A percentile compares a stretch with the other conserved stretches of the same genome.
Evolutionary conservation across 1,284 basidiomycete species (phyloP).

Genomic region (Flammula alnicola): DNA sequence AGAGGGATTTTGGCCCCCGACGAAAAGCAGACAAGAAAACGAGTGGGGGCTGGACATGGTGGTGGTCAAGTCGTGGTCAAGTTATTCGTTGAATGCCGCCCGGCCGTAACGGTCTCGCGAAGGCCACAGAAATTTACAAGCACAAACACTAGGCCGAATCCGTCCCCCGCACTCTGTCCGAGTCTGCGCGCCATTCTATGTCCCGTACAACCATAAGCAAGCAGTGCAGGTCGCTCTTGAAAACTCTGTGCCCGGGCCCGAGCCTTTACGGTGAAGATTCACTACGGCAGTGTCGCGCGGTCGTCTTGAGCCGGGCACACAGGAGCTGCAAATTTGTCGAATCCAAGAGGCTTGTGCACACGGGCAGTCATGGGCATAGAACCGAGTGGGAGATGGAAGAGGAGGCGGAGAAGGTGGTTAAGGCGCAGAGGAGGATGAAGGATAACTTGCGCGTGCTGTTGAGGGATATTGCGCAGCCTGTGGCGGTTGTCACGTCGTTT

Average conservation of each 20-base stretch:
- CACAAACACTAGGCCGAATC: not conserved
- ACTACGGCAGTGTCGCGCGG: not conserved
- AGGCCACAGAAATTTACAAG: too few relatives aligned
- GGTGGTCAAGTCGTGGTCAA: too few relatives aligned
- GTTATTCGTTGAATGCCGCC: too few relatives aligned
- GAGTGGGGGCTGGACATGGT: too few relatives aligned
- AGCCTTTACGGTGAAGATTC: not conserved
- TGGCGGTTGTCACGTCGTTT: conserved; percentile 62
- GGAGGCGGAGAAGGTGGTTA: not conserved
- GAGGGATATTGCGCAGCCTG: conserved; percentile 63
- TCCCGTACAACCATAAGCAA: conserved; percentile 4
- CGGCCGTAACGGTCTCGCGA: too few relatives aligned
- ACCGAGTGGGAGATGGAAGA: not conserved
- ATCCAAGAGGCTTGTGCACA: conserved; percentile 1
- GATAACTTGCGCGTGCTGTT: conserved; percentile 41
- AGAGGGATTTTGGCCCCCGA: too few relatives aligned
- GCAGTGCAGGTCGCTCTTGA: conserved; percentile 6
- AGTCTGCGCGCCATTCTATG: conserved; percentile 6
- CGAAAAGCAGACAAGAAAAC: too few relatives aligned
- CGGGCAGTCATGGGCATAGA: not conserved
- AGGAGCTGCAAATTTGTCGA: not conserved
- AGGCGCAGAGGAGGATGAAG: conserved; percentile 20
- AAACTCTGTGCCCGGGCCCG: not conserved
- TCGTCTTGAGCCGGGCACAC: not conserved
- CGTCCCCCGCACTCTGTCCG: not conserved